Base-by-base conservation (phyloP, 2,329 filamentous ascomycete species). In the Dactylonectria macrodidyma region DNA sequence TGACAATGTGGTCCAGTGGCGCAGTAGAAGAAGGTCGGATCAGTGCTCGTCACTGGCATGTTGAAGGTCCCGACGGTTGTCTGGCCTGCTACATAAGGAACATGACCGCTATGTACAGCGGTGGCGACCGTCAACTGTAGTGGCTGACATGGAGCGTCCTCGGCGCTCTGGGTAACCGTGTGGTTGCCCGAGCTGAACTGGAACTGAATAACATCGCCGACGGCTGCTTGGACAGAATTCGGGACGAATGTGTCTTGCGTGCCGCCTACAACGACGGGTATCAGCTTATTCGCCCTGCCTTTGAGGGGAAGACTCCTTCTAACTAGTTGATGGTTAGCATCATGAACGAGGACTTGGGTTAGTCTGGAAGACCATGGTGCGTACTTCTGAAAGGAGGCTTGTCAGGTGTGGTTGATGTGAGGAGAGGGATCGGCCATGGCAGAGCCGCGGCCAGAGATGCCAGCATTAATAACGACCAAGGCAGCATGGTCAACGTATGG, bases 11-110 rank as follows among this genome's bases (percentile, higher is more conserved):
- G 82, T 0, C 78, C 81, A 2, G 83, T 83, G 0, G 85, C 84
- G 64, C 86, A 88, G 74, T 88, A 88, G 36, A 86, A 68, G 75
- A 85, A 88, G 65, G 87, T 82, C 6, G 85, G 80, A 2, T 83
- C 79, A 0, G 82, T 79, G 65, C 78, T 81, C 33, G 80, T 81
- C 19, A 88, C 75, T 11, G 80, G 79, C 74, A 88, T 81, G 64
- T 81, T 84, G 72, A 87, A 88, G 1, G 82, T 84, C 0, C 82
- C 82, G 7, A 84, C 82, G 0, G 74, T 79, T 3, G 74, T 76
- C 59, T 82, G 79, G 0, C 80, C 81, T 8, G 73, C 78, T 12
- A 74, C 3, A 34, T 78, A 84, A 0, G 82, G 81, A 10, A 84
- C 82, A 54, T 84, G 81, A 0, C 83, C 83, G 50, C 80, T 82